Conservation (phyloP, 192 early-diverging fungal species). For the Backusella parvicylindrica region DNA sequence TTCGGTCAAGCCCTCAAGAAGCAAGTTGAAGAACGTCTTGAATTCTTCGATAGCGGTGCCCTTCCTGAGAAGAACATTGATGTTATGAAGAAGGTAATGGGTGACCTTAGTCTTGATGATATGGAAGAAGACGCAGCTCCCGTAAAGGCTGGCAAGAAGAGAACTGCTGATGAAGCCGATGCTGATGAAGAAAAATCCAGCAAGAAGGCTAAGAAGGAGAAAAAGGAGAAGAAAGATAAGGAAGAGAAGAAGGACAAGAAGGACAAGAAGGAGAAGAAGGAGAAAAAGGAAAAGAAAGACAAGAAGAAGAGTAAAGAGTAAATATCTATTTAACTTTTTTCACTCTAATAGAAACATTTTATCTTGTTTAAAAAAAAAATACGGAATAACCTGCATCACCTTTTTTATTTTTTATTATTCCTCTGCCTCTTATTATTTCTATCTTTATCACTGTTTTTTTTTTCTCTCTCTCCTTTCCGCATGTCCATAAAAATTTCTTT, state of each 20-base stretch:
- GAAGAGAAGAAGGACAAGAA: conserved; percentile 52
- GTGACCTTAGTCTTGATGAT: conserved; percentile 52
- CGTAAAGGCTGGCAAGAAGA: conserved; percentile 40
- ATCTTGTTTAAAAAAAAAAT: background rate
- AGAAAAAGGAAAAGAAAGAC: conserved; percentile 56
- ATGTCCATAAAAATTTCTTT: conserved; percentile 5
- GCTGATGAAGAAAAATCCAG: conserved; percentile 36
- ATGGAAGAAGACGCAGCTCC: conserved; percentile 18
- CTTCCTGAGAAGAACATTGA: conserved; percentile 89
- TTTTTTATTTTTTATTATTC: conserved; percentile 13
- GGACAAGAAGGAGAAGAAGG: conserved; percentile 57
- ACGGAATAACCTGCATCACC: background rate
- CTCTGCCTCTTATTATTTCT: conserved; percentile 7
- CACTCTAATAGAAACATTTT: conserved; percentile 12
- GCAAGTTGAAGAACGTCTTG: conserved; percentile 95
- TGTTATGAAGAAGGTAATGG: conserved; percentile 85
- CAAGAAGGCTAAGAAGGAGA: conserved; percentile 53
- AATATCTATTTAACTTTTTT: background rate
- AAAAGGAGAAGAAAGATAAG: conserved; percentile 36
- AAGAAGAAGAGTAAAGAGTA: conserved; percentile 54
- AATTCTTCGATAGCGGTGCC: conserved; percentile 90
- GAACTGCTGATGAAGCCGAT: conserved; percentile 30
- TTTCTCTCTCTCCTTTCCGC: conserved; percentile 2
- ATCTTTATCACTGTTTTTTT: conserved; percentile 4
- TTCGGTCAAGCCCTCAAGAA: conserved; percentile 91